Evolutionary conservation across 495 filamentous ascomycete genomes (phyloP), one percentile per base, ranked within the genome.

Genomic region (Terfezia claveryi): DNA sequence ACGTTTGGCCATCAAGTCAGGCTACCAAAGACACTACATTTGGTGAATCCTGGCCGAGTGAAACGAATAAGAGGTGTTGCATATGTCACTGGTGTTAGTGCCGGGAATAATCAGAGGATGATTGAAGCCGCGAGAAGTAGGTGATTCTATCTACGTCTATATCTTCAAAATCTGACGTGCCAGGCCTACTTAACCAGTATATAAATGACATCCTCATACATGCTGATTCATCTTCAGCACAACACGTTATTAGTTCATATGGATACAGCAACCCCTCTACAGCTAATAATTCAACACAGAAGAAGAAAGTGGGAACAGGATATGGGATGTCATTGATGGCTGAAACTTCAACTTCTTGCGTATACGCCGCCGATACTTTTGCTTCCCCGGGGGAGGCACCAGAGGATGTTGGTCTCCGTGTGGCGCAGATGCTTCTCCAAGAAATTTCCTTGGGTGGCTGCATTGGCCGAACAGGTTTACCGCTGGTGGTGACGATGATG

Each of bases 81-180:
- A 20, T 95, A 95, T 68, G 81, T 82, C 27, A 85, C 83, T 4
- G 91, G 91, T 27, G 85, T 95, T 1, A 80, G 82, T 9, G 89
- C 80, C 0, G 85, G 82, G 50, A 94, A 94, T 59, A 99, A 96
- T 67, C 83, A 84, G 52, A 75, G 91, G 53, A 91, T 93, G 85
- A 99, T 96, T 68, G 85, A 91, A 61, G 75, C 80, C 23, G 85
- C 87, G 49, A 74, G 91, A 62, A 87, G 85, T 14, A 46, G 2
- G 3, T 46, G 27, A 4, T 32, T 32, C 27, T 1, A 5, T 7
- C 27, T 32, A 32, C 2, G 4, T 32, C 27, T 32, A 32, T 4
- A 4, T 32, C 7, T 32, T 32, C 27, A 32, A 32, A 32, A 32
- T 1, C 27, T 32, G 4, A 32, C 27, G 27, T 32, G 27, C 27